These are phyloP conservation scores for Saccharomycopsis sp. DNA, from an alignment of 805 yeast species.

Conservation along the genomic window DNA sequence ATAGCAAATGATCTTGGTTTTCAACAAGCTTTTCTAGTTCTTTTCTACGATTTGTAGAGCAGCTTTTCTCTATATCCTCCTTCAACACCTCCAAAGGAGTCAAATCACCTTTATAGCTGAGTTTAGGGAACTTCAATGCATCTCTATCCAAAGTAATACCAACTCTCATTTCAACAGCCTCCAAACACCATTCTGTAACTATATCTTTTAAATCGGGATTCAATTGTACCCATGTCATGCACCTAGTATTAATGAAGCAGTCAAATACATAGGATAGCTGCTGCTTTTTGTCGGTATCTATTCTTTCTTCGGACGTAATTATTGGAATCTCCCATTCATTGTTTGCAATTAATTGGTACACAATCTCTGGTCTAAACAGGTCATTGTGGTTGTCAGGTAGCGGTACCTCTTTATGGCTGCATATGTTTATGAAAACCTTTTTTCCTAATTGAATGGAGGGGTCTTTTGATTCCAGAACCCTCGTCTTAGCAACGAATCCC, in stretches of 20 bases:
- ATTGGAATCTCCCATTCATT: conserved; percentile 86
- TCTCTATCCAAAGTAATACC: conserved; percentile 55
- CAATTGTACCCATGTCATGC: conserved; percentile 54
- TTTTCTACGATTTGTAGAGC: conserved; percentile 32
- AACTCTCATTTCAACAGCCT: conserved; percentile 56
- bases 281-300: conserved; percentile 66
- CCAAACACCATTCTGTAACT: conserved; percentile 77
- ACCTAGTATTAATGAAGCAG: conserved; percentile 64
- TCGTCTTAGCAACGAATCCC: conserved; percentile 68
- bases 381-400: conserved; percentile 38
- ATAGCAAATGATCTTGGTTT: conserved; percentile 29
- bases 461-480: conserved; percentile 34
- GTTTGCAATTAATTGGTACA: conserved; percentile 58
- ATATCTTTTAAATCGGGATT: conserved; percentile 58
- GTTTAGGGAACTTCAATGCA: conserved; percentile 55
- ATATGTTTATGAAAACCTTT: conserved; percentile 75
- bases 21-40: conserved; percentile 28
- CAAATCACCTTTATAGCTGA: conserved; percentile 56
- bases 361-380: conserved; percentile 45
- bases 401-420: conserved; percentile 62
- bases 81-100: conserved; percentile 35
- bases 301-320: conserved; percentile 51
- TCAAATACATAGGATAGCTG: conserved; percentile 59
- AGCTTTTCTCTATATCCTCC: conserved; percentile 36
- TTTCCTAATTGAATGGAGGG: conserved; percentile 24